Evolutionary conservation across 176 grass and related monocot species (phyloP).

Genomic region (Aechmea fasciata): DNA sequence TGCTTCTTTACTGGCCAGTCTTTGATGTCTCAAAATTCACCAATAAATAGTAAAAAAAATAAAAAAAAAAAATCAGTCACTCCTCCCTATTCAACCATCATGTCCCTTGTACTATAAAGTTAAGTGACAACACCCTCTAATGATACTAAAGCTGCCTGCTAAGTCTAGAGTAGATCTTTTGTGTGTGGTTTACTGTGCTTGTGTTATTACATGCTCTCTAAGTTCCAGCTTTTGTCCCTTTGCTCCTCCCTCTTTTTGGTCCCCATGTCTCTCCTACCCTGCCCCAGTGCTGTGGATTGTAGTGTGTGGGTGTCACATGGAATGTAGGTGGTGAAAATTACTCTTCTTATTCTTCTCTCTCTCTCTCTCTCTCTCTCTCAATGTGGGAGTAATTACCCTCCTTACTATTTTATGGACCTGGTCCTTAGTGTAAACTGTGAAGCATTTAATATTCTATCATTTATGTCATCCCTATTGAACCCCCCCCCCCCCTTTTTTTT

Average conservation of each 20-base stretch:
- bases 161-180: slow-evolving; percentile 52
- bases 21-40: slow-evolving; percentile 14
- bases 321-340: slow-evolving; percentile 13
- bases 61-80: neutral
- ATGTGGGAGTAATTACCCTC: too few species aligned
- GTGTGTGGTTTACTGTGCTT: slow-evolving; percentile 43
- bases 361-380: too few species aligned
- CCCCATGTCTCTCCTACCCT: slow-evolving; percentile 19
- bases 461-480: too few species aligned
- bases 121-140: slow-evolving; percentile 45
- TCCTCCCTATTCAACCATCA: slow-evolving; percentile 23
- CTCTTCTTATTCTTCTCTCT: neutral
- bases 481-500: too few species aligned
- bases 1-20: neutral
- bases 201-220: slow-evolving; percentile 29
- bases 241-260: slow-evolving; percentile 26
- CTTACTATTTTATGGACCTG: too few species aligned
- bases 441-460: too few species aligned
- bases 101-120: slow-evolving; percentile 71
- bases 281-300: slow-evolving; percentile 3
- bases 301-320: slow-evolving; percentile 38
- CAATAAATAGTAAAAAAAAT: neutral
- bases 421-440: too few species aligned
- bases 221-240: slow-evolving; percentile 45
- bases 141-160: slow-evolving; percentile 33